phyloP scores from a whole-genome alignment of 306 rosid genomes.

The Alnus rubra region DNA sequence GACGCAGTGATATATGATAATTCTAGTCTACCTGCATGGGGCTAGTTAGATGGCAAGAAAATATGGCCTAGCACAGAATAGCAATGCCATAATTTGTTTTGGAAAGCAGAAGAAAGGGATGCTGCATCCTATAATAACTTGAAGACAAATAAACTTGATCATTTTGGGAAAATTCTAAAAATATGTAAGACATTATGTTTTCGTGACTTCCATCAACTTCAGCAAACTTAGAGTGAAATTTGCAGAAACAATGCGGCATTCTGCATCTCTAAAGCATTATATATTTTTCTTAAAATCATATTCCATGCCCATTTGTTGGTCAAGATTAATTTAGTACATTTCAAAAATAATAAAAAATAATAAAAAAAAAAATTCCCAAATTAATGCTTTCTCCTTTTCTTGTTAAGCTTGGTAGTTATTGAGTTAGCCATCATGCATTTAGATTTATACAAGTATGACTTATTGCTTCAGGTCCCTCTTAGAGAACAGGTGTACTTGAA shows the following conservation, averaged over 20 bases:
- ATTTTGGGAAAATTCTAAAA: neutral
- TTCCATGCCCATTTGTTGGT: neutral
- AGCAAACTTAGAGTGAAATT: neutral
- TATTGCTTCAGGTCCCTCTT: neutral
- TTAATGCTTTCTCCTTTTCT: slow-evolving; percentile 13
- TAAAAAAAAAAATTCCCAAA: neutral
- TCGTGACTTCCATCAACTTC: neutral
- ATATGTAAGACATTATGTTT: neutral
- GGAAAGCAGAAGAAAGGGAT: neutral
- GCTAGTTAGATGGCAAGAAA: neutral
- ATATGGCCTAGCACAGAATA: neutral
- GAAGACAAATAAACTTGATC: neutral
- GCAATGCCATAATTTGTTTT: neutral
- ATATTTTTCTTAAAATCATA: neutral
- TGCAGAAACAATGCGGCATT: neutral
- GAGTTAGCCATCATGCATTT: neutral
- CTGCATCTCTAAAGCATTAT: neutral
- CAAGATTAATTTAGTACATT: neutral
- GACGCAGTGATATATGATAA: slow-evolving; percentile 14
- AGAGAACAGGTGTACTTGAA: neutral
- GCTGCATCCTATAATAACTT: neutral
- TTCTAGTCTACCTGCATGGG: neutral
- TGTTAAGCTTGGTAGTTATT: slow-evolving; percentile 12
- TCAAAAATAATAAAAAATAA: neutral
- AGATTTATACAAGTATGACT: neutral